Base-by-base conservation (phyloP, 169 alveolate species). In the Neospora caninum region DNA sequence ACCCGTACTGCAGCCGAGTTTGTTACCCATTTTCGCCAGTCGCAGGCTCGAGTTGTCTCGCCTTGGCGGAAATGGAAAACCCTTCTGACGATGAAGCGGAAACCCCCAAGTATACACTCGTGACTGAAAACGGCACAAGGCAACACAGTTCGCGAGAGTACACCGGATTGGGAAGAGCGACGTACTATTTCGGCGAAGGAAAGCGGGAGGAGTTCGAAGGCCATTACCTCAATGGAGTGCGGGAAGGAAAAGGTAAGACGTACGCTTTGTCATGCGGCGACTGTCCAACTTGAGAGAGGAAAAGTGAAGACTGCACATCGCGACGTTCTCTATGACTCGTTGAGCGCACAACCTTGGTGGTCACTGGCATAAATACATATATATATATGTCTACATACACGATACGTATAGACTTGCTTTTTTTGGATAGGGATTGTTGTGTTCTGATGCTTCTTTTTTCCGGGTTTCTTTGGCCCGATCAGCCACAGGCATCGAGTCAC, bases 71-170 rank as follows among this genome's bases (percentile, higher is more conserved):
- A n/a, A 78, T 78, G 86, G 86, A 78, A 25, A 78, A n/a, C 42
- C n/a, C n/a, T 7, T 78, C 86, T 1, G 86, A 78, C 86, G 86
- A 78, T 1, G 86, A 78, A 78, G 20, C 86, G 27, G 86, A 78
- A 78, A 16, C n/a, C 10, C 86, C 86, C 39, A 78, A n/a, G 45
- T 78, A 78, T n/a, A 78, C 86, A 1, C 22, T 78, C 86, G 86
- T 78, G 39, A 78, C 86, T n/a, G 86, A n/a, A 16, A 22, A 20
- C 7, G 86, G 86, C 42, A 49, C 58, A 27, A 78, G 31, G 45
- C 45, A n/a, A n/a, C 86, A n/a, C 86, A 78, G 67, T 41, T 82
- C 89, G 67, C 13, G 89, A 22, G 89, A 82, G 41, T 82, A 39
- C 67, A 82, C 89, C 4, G 89, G 89, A 13, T 38, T 82, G 20